Base-by-base conservation (phyloP, 177 flowering plant genomes). In the Vitis hybrid region DNA sequence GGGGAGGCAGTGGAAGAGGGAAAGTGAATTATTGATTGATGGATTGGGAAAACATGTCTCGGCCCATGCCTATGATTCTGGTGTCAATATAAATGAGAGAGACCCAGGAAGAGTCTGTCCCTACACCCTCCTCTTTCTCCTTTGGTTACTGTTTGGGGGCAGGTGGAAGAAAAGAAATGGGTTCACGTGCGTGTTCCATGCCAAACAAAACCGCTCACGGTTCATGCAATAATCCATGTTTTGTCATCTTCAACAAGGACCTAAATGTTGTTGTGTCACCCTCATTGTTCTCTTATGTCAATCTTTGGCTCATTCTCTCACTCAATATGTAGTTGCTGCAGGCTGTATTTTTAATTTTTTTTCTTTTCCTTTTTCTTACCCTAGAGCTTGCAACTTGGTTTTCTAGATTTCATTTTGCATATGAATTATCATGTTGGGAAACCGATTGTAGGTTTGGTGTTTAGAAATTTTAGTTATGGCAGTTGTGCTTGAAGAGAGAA, bases 1-100 rank as follows among this genome's bases (percentile, higher is more conserved):
- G 13, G 59, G 50, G 68, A 62, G 60, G 63, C 73, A 65, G 64
- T 71, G 77, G 53, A 73, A 63, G 75, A 19, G 66, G 62, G 75
- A 61, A 33, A 53, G 28, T 72, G 74, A 72, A 81, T 84, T 72
- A 80, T 81, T 80, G 77, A 66, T 50, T 18, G 62, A 76, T 68
- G 66, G 73, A 71, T 15, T 65, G 68, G 68, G 76, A 78, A 74
- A 67, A 77, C 81, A 80, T 80, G 85, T 67, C 75, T 44, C 8
- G 19, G 71, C 79, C 81, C 82, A 81, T 81, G 75, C 82, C 44
- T 66, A 57, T 73, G 71, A 58, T 73, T 65, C 57, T 71, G 66
- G 33, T 70, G 59, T 14, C 28, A 13, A 62, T 63, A 51, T 13
- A 59, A 69, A 60, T 51, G 52, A 54, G 52, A 53, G 67, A 70